Percentiles rank a stretch among this genome's conserved stretches.
These are phyloP conservation scores for Globisporangium paroecandrum DNA, from an alignment of 352 stramenopile genomes.

Conservation along the genomic window DNA sequence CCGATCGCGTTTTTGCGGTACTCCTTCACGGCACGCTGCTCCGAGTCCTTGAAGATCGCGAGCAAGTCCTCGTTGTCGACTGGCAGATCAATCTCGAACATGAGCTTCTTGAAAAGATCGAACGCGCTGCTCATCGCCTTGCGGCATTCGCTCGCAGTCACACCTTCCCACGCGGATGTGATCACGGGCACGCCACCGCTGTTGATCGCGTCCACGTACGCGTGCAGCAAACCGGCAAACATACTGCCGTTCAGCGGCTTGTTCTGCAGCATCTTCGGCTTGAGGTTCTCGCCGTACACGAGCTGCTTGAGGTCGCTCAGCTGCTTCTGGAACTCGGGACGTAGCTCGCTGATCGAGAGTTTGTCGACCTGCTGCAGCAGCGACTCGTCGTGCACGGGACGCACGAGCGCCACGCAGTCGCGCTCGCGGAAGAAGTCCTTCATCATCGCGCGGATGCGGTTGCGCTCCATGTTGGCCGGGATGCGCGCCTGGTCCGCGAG, in stretches of 20 bases:
- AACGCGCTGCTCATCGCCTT: slow-evolving; percentile 63
- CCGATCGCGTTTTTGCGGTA: slow-evolving; percentile 70
- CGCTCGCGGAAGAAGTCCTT: slow-evolving; percentile 83
- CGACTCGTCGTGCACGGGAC: slow-evolving; percentile 74
- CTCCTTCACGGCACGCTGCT: slow-evolving; percentile 45
- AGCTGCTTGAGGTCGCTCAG: slow-evolving; percentile 60
- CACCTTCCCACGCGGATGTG: slow-evolving; percentile 82
- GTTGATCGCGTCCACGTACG: slow-evolving; percentile 85
- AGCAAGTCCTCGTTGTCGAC: slow-evolving; percentile 69
- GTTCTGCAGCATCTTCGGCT: slow-evolving; percentile 83
- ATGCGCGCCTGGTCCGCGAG: slow-evolving; percentile 70
- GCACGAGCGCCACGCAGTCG: slow-evolving; percentile 79
- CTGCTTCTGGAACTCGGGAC: slow-evolving; percentile 75
- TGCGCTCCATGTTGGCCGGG: slow-evolving; percentile 67
- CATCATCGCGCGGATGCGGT: slow-evolving; percentile 80
- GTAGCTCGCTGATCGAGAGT: slow-evolving; percentile 58
- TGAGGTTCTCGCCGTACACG: slow-evolving; percentile 65
- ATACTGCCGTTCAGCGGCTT: slow-evolving; percentile 80
- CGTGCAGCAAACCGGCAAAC: slow-evolving; percentile 77
- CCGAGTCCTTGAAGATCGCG: slow-evolving; percentile 49
- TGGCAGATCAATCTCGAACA: slow-evolving; percentile 58
- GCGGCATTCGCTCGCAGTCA: slow-evolving; percentile 76
- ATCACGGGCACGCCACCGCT: slow-evolving; percentile 87
- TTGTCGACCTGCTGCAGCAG: slow-evolving; percentile 76
- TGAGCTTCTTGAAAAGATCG: slow-evolving; percentile 60